Conservation (phyloP, 805 yeast genomes). For the Candida coquimbonensis region DNA sequence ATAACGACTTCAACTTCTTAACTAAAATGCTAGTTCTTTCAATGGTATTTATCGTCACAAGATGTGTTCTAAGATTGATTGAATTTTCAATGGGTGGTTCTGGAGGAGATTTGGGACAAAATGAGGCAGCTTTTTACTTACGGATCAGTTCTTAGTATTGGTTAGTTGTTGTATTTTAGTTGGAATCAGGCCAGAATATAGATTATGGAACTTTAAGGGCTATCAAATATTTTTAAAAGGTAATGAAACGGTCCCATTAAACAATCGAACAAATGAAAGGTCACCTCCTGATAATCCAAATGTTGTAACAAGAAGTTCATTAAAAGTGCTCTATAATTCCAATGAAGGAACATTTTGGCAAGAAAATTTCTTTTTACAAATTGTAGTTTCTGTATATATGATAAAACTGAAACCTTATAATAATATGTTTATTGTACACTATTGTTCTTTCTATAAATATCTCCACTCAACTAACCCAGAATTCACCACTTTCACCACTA, state of each 20-base stretch:
- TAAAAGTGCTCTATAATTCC: too few relatives aligned
- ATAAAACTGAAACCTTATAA: too few relatives aligned
- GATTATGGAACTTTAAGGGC: constrained; percentile 1
- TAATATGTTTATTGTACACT: too few relatives aligned
- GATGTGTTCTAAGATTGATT: constrained; percentile 2
- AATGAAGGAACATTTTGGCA: too few relatives aligned
- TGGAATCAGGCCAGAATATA: background rate
- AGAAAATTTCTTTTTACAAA: too few relatives aligned
- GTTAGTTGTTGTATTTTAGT: background rate
- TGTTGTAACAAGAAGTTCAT: too few relatives aligned
- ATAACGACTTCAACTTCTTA: background rate
- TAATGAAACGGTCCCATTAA: too few relatives aligned
- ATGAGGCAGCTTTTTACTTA: constrained; percentile 2
- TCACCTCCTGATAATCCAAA: too few relatives aligned
- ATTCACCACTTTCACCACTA: constrained; percentile 32
- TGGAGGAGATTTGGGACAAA: background rate
- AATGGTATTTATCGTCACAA: background rate
- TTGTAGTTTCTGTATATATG: too few relatives aligned
- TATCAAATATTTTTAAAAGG: background rate
- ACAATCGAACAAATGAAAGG: too few relatives aligned
- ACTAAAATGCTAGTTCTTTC: background rate
- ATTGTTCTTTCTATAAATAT: too few relatives aligned
- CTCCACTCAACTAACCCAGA: constrained; percentile 29
- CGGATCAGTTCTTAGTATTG: background rate
- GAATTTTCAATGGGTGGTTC: background rate